These are phyloP conservation scores for Suhomyces vadensis DNA, from an alignment of 805 yeast genomes.

Conservation along the genomic window DNA sequence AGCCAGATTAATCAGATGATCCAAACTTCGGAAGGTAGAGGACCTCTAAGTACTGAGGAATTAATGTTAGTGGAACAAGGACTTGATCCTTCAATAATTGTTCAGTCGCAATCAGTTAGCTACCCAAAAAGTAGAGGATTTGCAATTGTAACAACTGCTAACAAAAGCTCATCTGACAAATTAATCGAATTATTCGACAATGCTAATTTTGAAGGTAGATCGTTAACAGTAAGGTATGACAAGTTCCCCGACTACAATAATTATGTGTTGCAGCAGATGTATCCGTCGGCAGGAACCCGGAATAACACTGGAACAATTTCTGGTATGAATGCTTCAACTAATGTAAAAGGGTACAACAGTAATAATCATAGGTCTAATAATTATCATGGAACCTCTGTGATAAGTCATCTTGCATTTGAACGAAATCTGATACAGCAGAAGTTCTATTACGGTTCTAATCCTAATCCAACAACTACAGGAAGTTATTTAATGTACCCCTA, in stretches of 20 bases:
- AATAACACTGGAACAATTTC: not conserved
- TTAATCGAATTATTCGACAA: slow-evolving; percentile 55
- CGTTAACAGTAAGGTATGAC: slow-evolving; percentile 61
- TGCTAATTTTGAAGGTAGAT: slow-evolving; percentile 56
- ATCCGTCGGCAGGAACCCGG: slow-evolving; percentile 11
- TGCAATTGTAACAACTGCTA: slow-evolving; percentile 59
- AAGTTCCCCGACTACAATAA: slow-evolving; percentile 47
- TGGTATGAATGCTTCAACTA: not conserved
- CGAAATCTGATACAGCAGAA: slow-evolving; percentile 33
- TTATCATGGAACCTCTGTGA: slow-evolving; percentile 12
- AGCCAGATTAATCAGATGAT: not conserved
- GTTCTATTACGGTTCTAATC: slow-evolving; percentile 25
- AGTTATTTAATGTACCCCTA: slow-evolving; percentile 12
- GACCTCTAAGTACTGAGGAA: not conserved
- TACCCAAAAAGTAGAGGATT: slow-evolving; percentile 49
- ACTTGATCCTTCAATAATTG: not conserved
- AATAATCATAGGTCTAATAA: slow-evolving; percentile 3
- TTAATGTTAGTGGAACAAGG: not conserved
- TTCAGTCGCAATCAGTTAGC: not conserved
- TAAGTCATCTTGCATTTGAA: slow-evolving; percentile 31
- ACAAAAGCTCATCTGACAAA: slow-evolving; percentile 46
- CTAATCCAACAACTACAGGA: slow-evolving; percentile 2
- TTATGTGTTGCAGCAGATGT: slow-evolving; percentile 28
- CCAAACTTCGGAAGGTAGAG: not conserved
- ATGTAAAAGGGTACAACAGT: not conserved